Evolutionary conservation across 1,284 basidiomycete species (phyloP).

Genomic region (Heliocybe sulcata): DNA sequence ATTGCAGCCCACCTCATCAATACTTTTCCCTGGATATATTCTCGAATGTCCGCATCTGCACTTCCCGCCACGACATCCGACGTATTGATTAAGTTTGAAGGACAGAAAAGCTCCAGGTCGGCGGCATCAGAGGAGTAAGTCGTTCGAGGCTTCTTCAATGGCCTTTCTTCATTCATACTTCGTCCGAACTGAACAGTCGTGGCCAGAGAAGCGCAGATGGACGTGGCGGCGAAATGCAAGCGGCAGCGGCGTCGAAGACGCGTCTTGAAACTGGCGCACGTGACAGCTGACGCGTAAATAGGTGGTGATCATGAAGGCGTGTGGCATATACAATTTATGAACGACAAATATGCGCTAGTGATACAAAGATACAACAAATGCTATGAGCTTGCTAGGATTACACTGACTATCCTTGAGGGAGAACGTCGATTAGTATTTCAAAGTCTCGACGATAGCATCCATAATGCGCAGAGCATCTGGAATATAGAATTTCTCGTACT

Average conservation of each 20-base stretch:
- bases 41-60: background rate
- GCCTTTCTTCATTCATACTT: too few species aligned
- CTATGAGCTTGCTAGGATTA: background rate
- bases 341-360: background rate
- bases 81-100: background rate
- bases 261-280: background rate
- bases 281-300: background rate
- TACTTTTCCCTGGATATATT: background rate
- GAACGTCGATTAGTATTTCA: constrained; percentile 51
- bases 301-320: background rate
- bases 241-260: background rate
- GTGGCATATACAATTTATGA: too few species aligned
- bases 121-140: background rate
- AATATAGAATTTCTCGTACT: constrained; percentile 88
- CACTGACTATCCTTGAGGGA: background rate
- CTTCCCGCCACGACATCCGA: background rate
- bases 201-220: too few species aligned
- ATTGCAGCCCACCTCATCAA: background rate
- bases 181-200: too few species aligned
- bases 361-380: background rate
- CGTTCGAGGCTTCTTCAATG: too few species aligned
- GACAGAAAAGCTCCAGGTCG: background rate
- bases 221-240: background rate
- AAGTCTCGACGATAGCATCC: constrained; percentile 79
- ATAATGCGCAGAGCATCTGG: constrained; percentile 80